Conservation (phyloP, 2,329 filamentous ascomycete genomes). For the Aspergillus nomiae region DNA sequence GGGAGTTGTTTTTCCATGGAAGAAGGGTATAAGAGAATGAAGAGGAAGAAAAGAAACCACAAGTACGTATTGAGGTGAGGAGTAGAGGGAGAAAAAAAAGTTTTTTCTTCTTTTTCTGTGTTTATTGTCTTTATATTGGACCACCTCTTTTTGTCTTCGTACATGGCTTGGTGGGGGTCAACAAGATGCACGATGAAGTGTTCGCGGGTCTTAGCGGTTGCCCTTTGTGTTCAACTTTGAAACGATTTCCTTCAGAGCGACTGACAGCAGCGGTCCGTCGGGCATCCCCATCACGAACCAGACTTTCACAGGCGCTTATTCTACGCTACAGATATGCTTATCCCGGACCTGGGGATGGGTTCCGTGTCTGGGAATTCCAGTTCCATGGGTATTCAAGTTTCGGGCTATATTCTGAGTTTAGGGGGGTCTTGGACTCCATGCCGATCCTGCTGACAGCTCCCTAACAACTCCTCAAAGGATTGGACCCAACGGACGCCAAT, state of each 20-base stretch:
- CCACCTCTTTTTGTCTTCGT: constrained; percentile 14
- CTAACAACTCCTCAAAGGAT: background rate
- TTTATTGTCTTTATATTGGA: background rate
- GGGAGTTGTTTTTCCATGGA: background rate
- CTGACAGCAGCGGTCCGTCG: constrained; percentile 18
- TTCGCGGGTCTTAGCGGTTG: constrained; percentile 21
- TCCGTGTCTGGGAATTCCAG: constrained; percentile 7
- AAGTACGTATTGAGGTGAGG: constrained; percentile 8
- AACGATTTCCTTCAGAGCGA: background rate
- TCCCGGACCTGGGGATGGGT: constrained; percentile 18
- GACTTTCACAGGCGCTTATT: constrained; percentile 24
- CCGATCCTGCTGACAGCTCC: background rate
- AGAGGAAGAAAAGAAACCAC: background rate
- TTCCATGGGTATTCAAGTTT: constrained; percentile 12
- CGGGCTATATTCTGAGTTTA: constrained; percentile 1
- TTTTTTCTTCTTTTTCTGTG: background rate
- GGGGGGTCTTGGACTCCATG: constrained; percentile 1
- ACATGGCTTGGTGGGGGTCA: constrained; percentile 16
- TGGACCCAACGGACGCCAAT: background rate
- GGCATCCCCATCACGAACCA: constrained; percentile 26
- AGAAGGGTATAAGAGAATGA: background rate
- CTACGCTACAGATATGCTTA: constrained; percentile 30
- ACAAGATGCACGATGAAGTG: constrained; percentile 26
- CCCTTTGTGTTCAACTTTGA: constrained; percentile 12
- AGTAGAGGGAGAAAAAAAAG: background rate